Base-by-base conservation (phyloP, 1,284 basidiomycete genomes). In the Baeospora myosura region DNA sequence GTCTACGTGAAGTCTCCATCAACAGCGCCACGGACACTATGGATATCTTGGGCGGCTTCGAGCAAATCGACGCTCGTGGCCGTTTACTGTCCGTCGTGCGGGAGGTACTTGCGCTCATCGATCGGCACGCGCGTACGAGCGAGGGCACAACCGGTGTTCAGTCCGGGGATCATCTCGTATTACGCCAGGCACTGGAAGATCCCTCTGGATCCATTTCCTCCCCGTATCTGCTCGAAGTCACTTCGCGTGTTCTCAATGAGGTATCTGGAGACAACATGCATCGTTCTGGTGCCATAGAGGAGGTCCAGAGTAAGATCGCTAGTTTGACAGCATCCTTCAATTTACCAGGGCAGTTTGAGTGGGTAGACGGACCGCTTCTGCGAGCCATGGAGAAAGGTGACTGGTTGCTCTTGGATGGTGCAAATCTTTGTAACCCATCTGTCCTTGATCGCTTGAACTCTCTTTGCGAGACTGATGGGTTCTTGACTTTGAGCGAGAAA, bases 371-470 rank as follows among this genome's bases (percentile, higher is more conserved):
- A 1, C 90, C 93, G n/a, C 71, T 99, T 14, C 72, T 98, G 21
- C 74, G 72, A 33, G 93, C 96, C 1, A 79, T 98, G 69, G 86
- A 83, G 57, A 65, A 73, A 17, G 96, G 97, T 1, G 72, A 84
- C 50, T 98, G 96, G 94, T 68, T 97, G 38, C 69, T 98, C 33
- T 74, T 99, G 41, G 91, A 97, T 50, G 86, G 86, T 47, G 94
- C 96, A 40, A 99, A 99, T 58, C 71, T 95, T 10, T 99, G 96
- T 65, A 93, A 78, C 47, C 84, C 96, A 2, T 95, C 94, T 2
- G 94, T 99, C 3, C 77, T 99, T 20, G 96, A 99, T 68, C 81
- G 96, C 18, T 78, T 99, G 33, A 99, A 99, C 60, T 95, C 93
- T 25, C 78, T 99, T 7, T 98, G 96, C 59, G 96, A 99, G 64